Percentiles rank a stretch among this genome's conserved stretches.
Evolutionary conservation across 2,329 filamentous ascomycete species (phyloP).

Genomic region (Claviceps sp.): DNA sequence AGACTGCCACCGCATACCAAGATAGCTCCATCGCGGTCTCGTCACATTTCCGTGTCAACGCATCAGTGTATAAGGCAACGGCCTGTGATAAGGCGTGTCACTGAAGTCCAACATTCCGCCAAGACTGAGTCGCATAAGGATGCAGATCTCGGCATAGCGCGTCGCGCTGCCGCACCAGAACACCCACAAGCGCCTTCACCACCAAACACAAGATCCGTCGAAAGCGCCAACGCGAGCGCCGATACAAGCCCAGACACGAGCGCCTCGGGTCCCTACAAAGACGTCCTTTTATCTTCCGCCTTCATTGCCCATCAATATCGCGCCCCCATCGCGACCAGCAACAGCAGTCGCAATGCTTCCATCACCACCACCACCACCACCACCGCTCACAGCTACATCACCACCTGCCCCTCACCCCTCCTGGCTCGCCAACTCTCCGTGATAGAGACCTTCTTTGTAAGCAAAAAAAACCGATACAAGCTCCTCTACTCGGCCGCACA

Average conservation of each 20-base stretch:
- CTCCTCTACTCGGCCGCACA: conserved; percentile 38
- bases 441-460: conserved; percentile 19
- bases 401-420: conserved; percentile 6
- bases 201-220: neutral
- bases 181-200: neutral
- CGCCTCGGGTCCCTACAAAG: conserved; percentile 3
- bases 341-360: neutral
- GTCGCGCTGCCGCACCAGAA: neutral
- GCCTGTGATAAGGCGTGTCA: neutral
- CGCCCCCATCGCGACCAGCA: neutral
- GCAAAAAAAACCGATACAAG: conserved; percentile 10
- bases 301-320: conserved; percentile 7
- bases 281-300: conserved; percentile 8
- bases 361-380: neutral
- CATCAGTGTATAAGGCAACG: conserved; percentile 2
- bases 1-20: neutral
- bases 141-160: no score
- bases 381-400: neutral
- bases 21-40: neutral
- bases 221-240: no score
- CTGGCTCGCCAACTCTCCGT: conserved; percentile 14
- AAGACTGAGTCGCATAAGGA: neutral
- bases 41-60: conserved; percentile 5
- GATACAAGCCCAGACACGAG: neutral
- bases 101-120: no score